A percentile compares a stretch with the other conserved stretches of the same genome.
phyloP scores from a whole-genome alignment of 331 rosid genomes.

The Acacia concinna region DNA sequence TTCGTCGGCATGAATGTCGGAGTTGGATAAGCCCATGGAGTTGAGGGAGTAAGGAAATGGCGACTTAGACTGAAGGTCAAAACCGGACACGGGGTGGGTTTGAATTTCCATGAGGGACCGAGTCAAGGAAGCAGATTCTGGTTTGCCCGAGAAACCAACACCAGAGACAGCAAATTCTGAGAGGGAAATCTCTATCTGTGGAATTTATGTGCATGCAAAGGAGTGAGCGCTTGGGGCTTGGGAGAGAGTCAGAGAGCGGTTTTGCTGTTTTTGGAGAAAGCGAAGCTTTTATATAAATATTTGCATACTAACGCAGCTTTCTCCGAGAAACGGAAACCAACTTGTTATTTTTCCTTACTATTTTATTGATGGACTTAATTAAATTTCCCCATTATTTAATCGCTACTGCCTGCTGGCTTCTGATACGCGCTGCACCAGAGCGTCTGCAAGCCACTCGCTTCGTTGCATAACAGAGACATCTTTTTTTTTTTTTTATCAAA shows the following conservation, averaged over 20 bases:
- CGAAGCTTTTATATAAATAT: neutral
- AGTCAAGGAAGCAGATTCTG: neutral
- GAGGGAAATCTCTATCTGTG: neutral
- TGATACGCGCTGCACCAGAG: neutral
- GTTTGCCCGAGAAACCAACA: neutral
- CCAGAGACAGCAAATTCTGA: neutral
- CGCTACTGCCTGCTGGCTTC: neutral
- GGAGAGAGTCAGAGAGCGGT: neutral
- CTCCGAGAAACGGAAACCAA: neutral
- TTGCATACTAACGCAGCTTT: neutral
- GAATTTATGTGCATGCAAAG: neutral
- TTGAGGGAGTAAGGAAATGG: conserved; percentile 40
- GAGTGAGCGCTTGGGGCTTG: neutral
- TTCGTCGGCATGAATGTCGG: conserved; percentile 10
- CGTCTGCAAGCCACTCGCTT: neutral
- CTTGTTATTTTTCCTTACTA: neutral
- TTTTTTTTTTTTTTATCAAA: no score
- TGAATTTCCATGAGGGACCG: conserved; percentile 47
- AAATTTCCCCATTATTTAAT: neutral
- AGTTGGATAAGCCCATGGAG: conserved; percentile 6
- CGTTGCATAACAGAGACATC: neutral
- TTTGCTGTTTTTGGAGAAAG: neutral
- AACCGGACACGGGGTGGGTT: conserved; percentile 37
- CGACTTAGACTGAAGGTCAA: conserved; percentile 32
- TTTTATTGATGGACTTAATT: neutral